Evolutionary conservation across 164 flowering plant species (phyloP).

Genomic region (Berberis thunbergii): DNA sequence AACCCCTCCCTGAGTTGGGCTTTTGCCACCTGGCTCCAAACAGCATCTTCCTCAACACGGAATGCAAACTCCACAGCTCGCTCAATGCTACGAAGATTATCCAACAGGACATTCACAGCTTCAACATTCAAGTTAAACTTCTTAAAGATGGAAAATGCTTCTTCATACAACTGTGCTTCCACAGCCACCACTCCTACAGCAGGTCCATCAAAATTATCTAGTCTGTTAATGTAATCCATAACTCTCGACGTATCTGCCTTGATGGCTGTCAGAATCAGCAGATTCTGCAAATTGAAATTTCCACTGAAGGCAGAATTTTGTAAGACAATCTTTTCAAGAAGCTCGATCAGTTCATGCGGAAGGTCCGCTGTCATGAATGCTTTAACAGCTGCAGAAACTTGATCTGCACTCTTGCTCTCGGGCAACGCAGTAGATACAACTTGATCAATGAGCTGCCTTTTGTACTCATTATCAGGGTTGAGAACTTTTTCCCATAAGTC

Average conservation of each 20-base stretch:
- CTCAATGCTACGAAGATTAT: conserved; percentile 78
- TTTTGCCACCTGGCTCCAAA: conserved; percentile 99
- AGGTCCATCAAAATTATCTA: conserved; percentile 99
- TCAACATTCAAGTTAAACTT: conserved; percentile 97
- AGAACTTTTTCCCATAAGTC: conserved; percentile 98
- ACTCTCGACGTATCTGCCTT: conserved; percentile 98
- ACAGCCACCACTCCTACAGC: conserved; percentile 99
- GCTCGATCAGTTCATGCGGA: conserved; percentile 97
- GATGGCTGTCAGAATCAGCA: conserved; percentile 86
- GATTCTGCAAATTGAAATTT: conserved; percentile 89
- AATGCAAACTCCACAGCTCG: conserved; percentile 98
- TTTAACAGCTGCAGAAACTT: conserved; percentile 98
- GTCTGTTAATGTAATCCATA: conserved; percentile 91
- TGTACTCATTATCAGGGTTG: conserved; percentile 79
- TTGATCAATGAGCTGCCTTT: conserved; percentile 97
- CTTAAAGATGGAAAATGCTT: conserved; percentile 95
- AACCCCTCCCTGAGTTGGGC: conserved; percentile 93
- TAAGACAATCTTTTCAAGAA: conserved; percentile 96
- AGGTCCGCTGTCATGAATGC: conserved; percentile 99
- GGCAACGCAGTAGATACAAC: conserved; percentile 99
- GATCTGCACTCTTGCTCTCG: conserved; percentile 99
- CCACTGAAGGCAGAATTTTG: conserved; percentile 99
- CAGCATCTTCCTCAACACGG: conserved; percentile 99
- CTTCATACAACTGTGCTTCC: conserved; percentile 91
- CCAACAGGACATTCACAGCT: conserved; percentile 93